Evolutionary conservation across 148 eudicot genomes (phyloP).

Genomic region (Amaranthus cruentus): DNA sequence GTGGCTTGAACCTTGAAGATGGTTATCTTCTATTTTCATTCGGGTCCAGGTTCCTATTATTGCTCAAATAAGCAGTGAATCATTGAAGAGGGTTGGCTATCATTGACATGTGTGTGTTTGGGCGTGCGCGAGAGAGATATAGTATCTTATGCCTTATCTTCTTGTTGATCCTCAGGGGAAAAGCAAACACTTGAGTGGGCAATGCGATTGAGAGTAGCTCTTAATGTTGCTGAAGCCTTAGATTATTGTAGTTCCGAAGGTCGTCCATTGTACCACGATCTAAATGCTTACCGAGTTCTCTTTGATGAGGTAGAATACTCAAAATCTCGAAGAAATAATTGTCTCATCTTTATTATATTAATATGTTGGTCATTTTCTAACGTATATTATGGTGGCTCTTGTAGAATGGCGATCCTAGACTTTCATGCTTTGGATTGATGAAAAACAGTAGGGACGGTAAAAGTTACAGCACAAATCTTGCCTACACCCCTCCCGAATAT

Average conservation of each 20-base stretch:
- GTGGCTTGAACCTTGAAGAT: neutral
- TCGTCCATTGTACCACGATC: constrained; percentile 68
- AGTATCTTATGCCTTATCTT: constrained; percentile 1
- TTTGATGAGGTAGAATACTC: constrained; percentile 61
- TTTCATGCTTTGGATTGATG: constrained; percentile 88
- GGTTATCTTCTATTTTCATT: neutral
- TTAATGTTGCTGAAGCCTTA: constrained; percentile 75
- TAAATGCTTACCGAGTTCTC: constrained; percentile 88
- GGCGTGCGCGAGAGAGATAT: no score
- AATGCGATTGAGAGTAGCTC: constrained; percentile 79
- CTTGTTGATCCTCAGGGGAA: constrained; percentile 52
- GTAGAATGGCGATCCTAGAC: constrained; percentile 87
- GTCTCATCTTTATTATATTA: neutral
- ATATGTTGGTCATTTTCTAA: constrained; percentile 8
- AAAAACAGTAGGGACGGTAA: constrained; percentile 84
- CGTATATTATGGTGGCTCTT: constrained; percentile 21
- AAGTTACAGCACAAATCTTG: constrained; percentile 87
- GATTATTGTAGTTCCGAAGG: constrained; percentile 76
- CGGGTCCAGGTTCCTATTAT: no score
- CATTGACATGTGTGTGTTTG: neutral
- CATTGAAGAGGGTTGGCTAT: no score
- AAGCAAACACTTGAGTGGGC: constrained; percentile 88
- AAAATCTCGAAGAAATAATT: neutral
- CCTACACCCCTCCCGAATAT: constrained; percentile 90
- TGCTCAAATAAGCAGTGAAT: no score